Conservation (phyloP, 2,329 filamentous ascomycete genomes). For the Pseudogymnoascus sp. region DNA sequence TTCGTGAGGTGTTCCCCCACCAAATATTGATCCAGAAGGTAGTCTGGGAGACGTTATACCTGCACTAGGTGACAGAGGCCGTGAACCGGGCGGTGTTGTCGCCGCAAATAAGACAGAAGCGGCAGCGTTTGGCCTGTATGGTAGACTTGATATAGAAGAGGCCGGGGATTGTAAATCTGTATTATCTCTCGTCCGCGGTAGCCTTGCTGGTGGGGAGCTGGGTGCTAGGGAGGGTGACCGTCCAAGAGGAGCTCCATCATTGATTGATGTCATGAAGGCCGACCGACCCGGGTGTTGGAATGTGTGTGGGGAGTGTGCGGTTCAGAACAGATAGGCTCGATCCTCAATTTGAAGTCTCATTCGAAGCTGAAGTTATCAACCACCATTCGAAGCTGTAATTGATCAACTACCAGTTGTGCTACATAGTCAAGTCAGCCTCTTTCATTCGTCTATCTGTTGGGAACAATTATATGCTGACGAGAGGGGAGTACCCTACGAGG, state of each 20-base stretch:
- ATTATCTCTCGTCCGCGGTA: constrained; percentile 50
- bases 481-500: background rate
- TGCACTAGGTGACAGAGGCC: constrained; percentile 58
- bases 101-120: constrained; percentile 56
- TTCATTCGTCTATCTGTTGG: background rate
- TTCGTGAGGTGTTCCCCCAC: constrained; percentile 29
- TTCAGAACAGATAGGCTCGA: constrained; percentile 5
- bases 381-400: background rate
- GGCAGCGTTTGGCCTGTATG: constrained; percentile 46
- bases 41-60: constrained; percentile 48
- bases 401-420: constrained; percentile 5
- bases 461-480: background rate
- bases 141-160: constrained; percentile 40
- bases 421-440: constrained; percentile 3
- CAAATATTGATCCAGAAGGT: constrained; percentile 51
- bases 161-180: constrained; percentile 41
- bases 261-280: constrained; percentile 57
- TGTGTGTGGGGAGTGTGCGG: background rate
- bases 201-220: constrained; percentile 49
- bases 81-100: constrained; percentile 58
- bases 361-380: constrained; percentile 1
- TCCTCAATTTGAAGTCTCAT: background rate
- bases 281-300: constrained; percentile 3
- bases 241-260: constrained; percentile 55
- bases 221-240: constrained; percentile 62